These are phyloP conservation scores for Fermentozyma sake DNA, from an alignment of 1,139 yeast genomes.

Conservation along the genomic window DNA sequence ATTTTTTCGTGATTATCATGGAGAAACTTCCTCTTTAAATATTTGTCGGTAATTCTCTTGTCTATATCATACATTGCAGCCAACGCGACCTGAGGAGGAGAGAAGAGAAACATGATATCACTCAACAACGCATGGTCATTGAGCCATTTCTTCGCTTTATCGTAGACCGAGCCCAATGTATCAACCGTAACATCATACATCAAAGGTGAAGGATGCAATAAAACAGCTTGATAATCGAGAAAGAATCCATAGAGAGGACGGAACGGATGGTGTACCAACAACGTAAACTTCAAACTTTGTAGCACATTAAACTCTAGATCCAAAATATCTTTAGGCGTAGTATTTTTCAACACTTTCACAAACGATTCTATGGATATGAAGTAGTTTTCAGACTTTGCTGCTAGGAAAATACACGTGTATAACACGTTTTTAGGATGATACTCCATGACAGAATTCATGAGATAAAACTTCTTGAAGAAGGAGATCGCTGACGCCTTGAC, in stretches of 20 bases:
- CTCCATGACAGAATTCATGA: conserved; percentile 77
- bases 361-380: conserved; percentile 85
- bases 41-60: conserved; percentile 58
- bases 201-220: conserved; percentile 37
- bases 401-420: conserved; percentile 82
- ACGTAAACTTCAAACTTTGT: conserved; percentile 71
- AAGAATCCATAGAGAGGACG: conserved; percentile 88
- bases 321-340: conserved; percentile 62
- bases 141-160: conserved; percentile 60
- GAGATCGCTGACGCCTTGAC: conserved; percentile 78
- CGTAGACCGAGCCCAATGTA: conserved; percentile 55
- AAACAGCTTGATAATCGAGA: conserved; percentile 72
- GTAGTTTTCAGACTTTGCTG: conserved; percentile 89
- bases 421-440: conserved; percentile 80
- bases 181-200: conserved; percentile 38
- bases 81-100: conserved; percentile 94
- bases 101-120: conserved; percentile 69
- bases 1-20: conserved; percentile 11
- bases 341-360: conserved; percentile 62
- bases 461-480: conserved; percentile 76
- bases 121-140: conserved; percentile 62
- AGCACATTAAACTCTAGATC: conserved; percentile 75
- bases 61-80: conserved; percentile 74
- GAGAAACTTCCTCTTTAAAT: conserved; percentile 57
- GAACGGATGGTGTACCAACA: conserved; percentile 84